A percentile compares a stretch with the other conserved stretches of the same genome.
These are phyloP conservation scores for Pythium insidiosum DNA, from an alignment of 352 stramenopile genomes.

Conservation along the genomic window DNA sequence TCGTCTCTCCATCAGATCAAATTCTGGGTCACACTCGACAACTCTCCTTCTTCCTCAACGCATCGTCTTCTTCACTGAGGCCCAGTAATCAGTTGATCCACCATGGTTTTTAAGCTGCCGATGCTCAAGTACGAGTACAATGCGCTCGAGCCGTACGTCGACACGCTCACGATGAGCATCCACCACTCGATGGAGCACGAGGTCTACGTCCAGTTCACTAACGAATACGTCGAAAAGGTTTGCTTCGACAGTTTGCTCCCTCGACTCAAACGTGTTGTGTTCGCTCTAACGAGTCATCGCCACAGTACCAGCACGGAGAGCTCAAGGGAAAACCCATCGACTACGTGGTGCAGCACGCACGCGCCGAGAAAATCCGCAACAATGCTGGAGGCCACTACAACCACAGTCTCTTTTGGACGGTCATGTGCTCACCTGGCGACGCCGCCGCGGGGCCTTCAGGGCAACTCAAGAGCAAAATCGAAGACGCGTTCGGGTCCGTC, in stretches of 20 bases:
- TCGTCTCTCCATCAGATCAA: too few species aligned
- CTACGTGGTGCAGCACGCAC: conserved; percentile 21
- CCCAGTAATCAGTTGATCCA: too few species aligned
- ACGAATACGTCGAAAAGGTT: conserved; percentile 36
- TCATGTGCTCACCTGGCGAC: conserved; percentile 19
- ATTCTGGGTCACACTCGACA: too few species aligned
- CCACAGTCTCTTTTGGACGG: conserved; percentile 17
- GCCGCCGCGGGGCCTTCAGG: conserved; percentile 7
- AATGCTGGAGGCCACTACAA: conserved; percentile 25
- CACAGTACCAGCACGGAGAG: conserved; percentile 23
- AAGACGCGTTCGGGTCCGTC: conserved; percentile 29
- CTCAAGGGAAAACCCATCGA: conserved; percentile 24
- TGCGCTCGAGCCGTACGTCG: conserved; percentile 39
- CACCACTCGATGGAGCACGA: conserved; percentile 48
- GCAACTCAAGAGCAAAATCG: conserved; percentile 35
- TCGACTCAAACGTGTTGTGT: conserved; percentile 28
- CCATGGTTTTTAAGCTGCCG: conserved; percentile 30
- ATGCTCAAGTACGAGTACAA: conserved; percentile 45
- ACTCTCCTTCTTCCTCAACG: too few species aligned
- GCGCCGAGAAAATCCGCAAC: conserved; percentile 19
- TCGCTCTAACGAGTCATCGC: too few species aligned
- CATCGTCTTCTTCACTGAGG: too few species aligned
- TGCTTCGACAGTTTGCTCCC: conserved; percentile 5
- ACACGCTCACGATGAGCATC: conserved; percentile 47
- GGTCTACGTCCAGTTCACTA: conserved; percentile 26